These are phyloP conservation scores for Penicillium turbatum DNA, from an alignment of 495 filamentous ascomycete genomes.

Conservation along the genomic window DNA sequence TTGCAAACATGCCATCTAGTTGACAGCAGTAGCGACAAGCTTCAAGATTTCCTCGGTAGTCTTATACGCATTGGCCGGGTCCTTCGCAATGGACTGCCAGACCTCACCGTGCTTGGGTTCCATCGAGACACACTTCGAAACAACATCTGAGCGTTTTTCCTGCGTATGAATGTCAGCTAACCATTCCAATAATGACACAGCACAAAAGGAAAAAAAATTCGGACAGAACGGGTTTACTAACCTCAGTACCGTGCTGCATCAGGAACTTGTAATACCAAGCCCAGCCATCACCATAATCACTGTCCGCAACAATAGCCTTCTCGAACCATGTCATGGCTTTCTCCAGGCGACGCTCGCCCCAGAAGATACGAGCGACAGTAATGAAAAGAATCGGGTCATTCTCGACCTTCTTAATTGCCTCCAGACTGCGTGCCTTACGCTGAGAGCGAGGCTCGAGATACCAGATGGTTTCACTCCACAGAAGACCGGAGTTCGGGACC, in stretches of 20 bases:
- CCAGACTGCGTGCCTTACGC: slow-evolving; percentile 80
- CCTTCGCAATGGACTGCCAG: slow-evolving; percentile 83
- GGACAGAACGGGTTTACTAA: too few species aligned
- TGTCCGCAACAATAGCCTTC: slow-evolving; percentile 82
- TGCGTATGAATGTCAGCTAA: slow-evolving; percentile 24
- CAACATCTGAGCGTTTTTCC: slow-evolving; percentile 79
- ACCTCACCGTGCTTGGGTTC: slow-evolving; percentile 91
- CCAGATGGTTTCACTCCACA: slow-evolving; percentile 94
- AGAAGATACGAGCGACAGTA: slow-evolving; percentile 70
- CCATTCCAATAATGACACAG: not conserved
- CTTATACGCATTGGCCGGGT: slow-evolving; percentile 72
- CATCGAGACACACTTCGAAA: slow-evolving; percentile 66
- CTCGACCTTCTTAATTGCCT: slow-evolving; percentile 95
- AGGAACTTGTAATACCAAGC: slow-evolving; percentile 98
- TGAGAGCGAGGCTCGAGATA: slow-evolving; percentile 87
- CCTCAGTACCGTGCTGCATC: slow-evolving; percentile 78
- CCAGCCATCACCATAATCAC: slow-evolving; percentile 89
- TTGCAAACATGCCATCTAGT: slow-evolving; percentile 30
- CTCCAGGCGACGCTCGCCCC: slow-evolving; percentile 75
- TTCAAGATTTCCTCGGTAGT: slow-evolving; percentile 76
- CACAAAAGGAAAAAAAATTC: not conserved
- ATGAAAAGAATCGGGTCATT: slow-evolving; percentile 84
- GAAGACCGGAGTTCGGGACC: slow-evolving; percentile 77
- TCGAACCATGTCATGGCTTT: slow-evolving; percentile 96
- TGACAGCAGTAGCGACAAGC: slow-evolving; percentile 55